Conservation (phyloP, 169 alveolate species). For the Cryptosporidium tyzzeri region DNA sequence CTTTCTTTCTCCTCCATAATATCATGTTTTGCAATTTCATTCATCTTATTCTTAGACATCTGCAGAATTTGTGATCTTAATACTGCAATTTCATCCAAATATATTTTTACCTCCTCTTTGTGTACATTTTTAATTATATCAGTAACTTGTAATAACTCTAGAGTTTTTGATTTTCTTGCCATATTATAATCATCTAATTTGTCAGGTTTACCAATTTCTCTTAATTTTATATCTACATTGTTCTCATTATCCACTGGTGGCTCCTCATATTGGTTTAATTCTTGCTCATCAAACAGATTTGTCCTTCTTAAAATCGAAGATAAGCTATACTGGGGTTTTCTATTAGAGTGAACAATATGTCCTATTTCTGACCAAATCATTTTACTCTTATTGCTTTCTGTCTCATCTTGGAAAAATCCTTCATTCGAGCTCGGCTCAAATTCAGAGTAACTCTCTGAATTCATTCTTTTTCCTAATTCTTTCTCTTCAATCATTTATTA, state of each 20-base stretch:
- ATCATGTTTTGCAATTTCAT: not conserved
- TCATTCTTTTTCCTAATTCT: not conserved
- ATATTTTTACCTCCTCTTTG: conserved; percentile 55
- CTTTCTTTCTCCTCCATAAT: not conserved
- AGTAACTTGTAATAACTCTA: conserved; percentile 51
- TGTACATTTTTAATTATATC: conserved; percentile 70
- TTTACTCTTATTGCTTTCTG: conserved; percentile 5
- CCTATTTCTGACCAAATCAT: conserved; percentile 75
- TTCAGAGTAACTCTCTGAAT: not conserved
- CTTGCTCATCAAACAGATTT: conserved; percentile 44
- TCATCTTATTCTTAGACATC: not conserved
- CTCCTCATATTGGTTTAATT: not conserved
- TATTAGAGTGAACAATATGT: conserved; percentile 53
- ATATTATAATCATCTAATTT: not conserved
- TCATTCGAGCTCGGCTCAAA: conserved; percentile 12
- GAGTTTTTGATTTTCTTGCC: conserved; percentile 13
- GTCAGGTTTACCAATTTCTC: not conserved
- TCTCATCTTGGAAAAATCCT: not conserved
- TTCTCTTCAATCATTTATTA: not conserved
- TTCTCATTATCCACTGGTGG: not conserved
- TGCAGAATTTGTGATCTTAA: conserved; percentile 59
- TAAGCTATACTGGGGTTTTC: conserved; percentile 56
- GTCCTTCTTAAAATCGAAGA: conserved; percentile 68
- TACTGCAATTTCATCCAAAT: conserved; percentile 50
- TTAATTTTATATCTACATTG: not conserved